Conservation (phyloP, 495 filamentous ascomycete genomes). For the Penicillium bovifimosum region DNA sequence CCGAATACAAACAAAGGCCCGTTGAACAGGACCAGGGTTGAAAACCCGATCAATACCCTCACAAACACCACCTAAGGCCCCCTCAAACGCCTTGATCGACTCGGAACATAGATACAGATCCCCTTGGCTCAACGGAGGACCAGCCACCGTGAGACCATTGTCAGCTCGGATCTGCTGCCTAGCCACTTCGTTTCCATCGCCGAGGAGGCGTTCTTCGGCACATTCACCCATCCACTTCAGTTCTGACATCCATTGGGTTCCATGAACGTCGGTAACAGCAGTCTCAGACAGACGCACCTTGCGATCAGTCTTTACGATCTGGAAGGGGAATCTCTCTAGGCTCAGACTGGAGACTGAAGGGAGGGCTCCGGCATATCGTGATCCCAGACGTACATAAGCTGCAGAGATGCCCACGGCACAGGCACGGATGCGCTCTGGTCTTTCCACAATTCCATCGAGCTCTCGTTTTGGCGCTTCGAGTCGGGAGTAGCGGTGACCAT, state of each 20-base stretch:
- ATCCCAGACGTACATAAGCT: constrained; percentile 85
- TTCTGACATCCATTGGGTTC: constrained; percentile 85
- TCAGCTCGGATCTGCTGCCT: constrained; percentile 48
- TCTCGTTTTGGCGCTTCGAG: constrained; percentile 62
- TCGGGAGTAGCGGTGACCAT: constrained; percentile 82
- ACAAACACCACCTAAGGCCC: constrained; percentile 80
- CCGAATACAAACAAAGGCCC: constrained; percentile 78
- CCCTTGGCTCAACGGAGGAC: constrained; percentile 53
- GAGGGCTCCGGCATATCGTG: constrained; percentile 68
- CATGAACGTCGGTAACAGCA: constrained; percentile 78
- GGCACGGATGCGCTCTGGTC: constrained; percentile 87
- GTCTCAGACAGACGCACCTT: constrained; percentile 58
- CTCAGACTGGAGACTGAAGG: constrained; percentile 55
- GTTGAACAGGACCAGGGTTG: constrained; percentile 47
- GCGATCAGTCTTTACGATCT: constrained; percentile 68
- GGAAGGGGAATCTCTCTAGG: constrained; percentile 55
- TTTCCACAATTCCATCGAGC: constrained; percentile 76
- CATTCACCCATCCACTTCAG: constrained; percentile 74
- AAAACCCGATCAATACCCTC: constrained; percentile 90
- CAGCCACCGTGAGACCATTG: constrained; percentile 36
- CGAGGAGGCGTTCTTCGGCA: constrained; percentile 66
- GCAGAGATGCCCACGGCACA: constrained; percentile 71
- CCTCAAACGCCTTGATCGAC: constrained; percentile 81
- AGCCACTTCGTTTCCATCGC: constrained; percentile 68
- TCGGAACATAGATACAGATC: constrained; percentile 87